phyloP scores from a whole-genome alignment of 768 basidiomycete species.

The Psilocybe tampanensis region DNA sequence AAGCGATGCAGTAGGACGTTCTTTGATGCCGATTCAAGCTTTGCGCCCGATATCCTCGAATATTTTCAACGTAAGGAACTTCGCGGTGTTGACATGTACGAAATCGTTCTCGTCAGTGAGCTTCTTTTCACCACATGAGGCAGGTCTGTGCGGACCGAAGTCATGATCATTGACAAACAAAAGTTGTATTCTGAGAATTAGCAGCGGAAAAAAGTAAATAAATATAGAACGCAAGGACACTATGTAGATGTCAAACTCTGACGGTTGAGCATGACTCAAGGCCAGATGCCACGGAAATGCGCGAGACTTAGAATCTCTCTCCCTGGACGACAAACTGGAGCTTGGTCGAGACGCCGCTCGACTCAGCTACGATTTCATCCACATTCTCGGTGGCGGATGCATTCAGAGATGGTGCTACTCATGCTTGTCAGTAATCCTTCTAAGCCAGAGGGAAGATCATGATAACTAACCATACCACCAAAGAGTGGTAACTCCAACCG shows the following conservation, averaged over 20 bases:
- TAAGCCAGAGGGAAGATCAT: not conserved
- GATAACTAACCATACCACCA: conserved; percentile 42
- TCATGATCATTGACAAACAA: not conserved
- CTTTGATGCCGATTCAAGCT: too few species aligned
- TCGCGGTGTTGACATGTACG: too few species aligned
- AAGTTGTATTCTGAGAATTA: not conserved
- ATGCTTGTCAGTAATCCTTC: not conserved
- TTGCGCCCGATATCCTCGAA: too few species aligned
- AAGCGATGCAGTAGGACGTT: too few species aligned
- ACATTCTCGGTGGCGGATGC: not conserved
- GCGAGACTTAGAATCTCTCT: not conserved
- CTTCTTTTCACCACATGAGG: too few species aligned
- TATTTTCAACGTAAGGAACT: too few species aligned
- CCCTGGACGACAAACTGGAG: not conserved
- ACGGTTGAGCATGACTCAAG: too few species aligned
- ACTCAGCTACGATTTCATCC: not conserved
- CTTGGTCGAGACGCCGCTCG: not conserved
- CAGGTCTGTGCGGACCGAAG: not conserved
- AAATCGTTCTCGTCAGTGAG: too few species aligned
- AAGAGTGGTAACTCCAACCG: conserved; percentile 64
- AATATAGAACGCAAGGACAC: not conserved
- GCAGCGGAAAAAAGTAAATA: not conserved
- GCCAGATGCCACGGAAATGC: not conserved
- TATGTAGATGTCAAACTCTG: too few species aligned
- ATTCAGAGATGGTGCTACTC: not conserved